Base-by-base conservation (phyloP, 1,139 yeast species). In the Diutina ranongensis region DNA sequence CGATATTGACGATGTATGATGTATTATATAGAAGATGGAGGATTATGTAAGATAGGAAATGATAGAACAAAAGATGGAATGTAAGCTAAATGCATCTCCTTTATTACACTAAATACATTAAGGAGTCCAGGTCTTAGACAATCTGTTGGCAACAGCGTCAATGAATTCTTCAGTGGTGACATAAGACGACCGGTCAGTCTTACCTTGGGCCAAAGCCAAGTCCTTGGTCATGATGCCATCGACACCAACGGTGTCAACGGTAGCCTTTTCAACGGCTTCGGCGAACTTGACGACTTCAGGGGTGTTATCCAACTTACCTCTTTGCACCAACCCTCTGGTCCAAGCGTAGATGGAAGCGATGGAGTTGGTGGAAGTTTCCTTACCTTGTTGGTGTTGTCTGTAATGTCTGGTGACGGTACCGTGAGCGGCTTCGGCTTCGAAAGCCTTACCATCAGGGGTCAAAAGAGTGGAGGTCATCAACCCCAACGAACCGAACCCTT, bases 291-390 rank as follows among this genome's bases (percentile, higher is more conserved):
- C 76, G 44, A 89, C 95, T 28, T 83, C 92, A 31, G 92, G 94
- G 42, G 95, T 87, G 46, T 66, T 65, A 63, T 89, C 97, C 52
- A 89, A 73, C 61, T 76, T 80, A 56, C 97, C 97, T 70, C 97
- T 85, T 72, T 84, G 94, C 54, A 78, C 78, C 49, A 89, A 64
- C 57, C 97, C 97, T 62, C 95, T 80, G 45, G 95, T 76, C 97
- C 97, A 89, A 38, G 97, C 97, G 58, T 82, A 89, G 57, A 89
- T 89, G 27, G 96, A 87, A n/a, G 97, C 97, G 66, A 89, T 89
- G 40, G 97, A 88, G 71, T 89, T 89, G 53, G 97, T 89, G n/a
- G 96, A 87, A 32, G 97, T 89, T 68, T 88, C 96, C 64, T 87
- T 84, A 56, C 97, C 97, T 65, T 83, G 83, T 68, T 89, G 97